Evolutionary conservation across 1,284 basidiomycete species (phyloP), one percentile per base, ranked within the genome.

Genomic region (Fomitopsis pinicola): DNA sequence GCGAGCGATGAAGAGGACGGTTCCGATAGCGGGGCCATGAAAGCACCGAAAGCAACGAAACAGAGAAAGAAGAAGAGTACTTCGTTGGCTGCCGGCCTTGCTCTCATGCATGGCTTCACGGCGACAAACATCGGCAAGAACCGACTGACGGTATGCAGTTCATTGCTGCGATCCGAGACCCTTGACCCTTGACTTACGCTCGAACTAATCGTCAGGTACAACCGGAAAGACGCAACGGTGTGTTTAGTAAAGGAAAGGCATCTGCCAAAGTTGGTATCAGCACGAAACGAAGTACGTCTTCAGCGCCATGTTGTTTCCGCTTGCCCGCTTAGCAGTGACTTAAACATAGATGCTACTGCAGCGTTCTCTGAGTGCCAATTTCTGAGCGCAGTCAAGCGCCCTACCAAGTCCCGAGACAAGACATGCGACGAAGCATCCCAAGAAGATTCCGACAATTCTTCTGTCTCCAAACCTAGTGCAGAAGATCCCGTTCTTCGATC

Each of bases 91-190:
- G 75, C 82, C 5, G 84, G 82, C 2, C 76, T 91, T 55, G 87
- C 89, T 0, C 77, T 92, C 17, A 84, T 92, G 83, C 86, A 91
- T 61, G 88, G 88, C 0, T 89, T 92, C 68, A 77, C 80, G 8
- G 84, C 90, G 0, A 82, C 81, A 3, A 92, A 90, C 64, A 80
- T 92, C 14, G 85, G 86, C 1, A 85, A 82, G 65, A 79, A 82
- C 61, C 82, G 89, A 57, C 73, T 92, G n/a, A 92, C 90, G 62
- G 90, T 91, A 63, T 54, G 78, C 53, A 22, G 58, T 14, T 33
- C 30, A 8, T 33, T 33, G 30, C 8, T 33, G 30, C 8, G 30
- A 33, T 30, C 28, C 55, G 14, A 40, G 38, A 66, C 79, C 77
- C 15, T 14, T 12, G 8, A 10, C 12, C 26, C 12, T 28, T 50